Base-by-base conservation (phyloP, 352 stramenopile species). In the Sclerospora graminicola region DNA sequence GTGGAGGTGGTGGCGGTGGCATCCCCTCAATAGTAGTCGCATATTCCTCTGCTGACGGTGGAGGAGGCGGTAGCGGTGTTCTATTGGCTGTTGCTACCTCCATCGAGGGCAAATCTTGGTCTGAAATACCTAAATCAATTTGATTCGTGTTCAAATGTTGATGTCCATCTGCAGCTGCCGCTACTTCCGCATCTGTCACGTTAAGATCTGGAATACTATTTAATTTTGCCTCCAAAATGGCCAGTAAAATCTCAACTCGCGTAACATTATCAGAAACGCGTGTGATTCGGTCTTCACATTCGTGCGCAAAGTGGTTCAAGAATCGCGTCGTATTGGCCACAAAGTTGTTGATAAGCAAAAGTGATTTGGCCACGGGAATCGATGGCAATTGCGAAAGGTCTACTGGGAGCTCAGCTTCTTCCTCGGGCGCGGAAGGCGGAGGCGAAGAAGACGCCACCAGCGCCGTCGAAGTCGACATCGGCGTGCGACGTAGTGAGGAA, bases 331-430 rank as follows among this genome's bases (percentile, higher is more conserved):
- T 89, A 62, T 91, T 93, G 39, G 74, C 60, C 31, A 89, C 73
- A 44, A 93, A 93, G 49, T 93, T 91, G 62, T 83, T 93, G 45
- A 93, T 56, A 8, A 93, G 68, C 51, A 91, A 51, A 43, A 91
- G 59, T 38, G 75, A 82, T 58, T 91, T 91, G 42, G 71, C 37
- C 47, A 79, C 70, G 13, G 79, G 77, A 35, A 89, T 85, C 35
- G 69, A 51, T 27, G 74, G 70, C 26, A 91, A 54, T 54, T 91
- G 80, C 27, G 75, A 82, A 8, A 91, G 62, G 43, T 91, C 79
- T 19, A 91, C 54, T 4, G 76, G 79, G 1, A 88, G 59, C 28
- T 91, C 79, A 23, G 71, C 64, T 24, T 85, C 68, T 13, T 84
- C 69, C 21, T 84, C 69, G 3, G 55, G 45, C 6, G 56, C 16